Evolutionary conservation across 768 basidiomycete genomes (phyloP), one percentile per base, ranked within the genome.

Genomic region (Jaapia argillacea): DNA sequence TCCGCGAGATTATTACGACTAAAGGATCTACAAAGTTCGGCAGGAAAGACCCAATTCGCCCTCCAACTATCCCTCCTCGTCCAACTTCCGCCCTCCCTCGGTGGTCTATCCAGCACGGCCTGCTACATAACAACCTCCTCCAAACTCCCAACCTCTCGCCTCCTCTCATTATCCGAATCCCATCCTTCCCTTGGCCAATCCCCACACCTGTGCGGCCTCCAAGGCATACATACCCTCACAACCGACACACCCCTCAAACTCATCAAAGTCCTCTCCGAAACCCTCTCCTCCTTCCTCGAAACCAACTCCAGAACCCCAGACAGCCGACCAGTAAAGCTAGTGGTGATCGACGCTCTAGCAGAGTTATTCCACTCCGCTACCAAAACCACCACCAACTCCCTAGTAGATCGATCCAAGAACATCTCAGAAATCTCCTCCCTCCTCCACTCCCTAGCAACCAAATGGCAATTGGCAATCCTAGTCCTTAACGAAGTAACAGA

Each of bases 11-110:
- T 10, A 10, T 33, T 33, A 33, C 16, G 28, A n/a, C 28, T 33
- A 16, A 33, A 33, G 16, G 16, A 10, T 33, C 10, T 33, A 10
- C 28, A 33, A 57, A 99, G 96, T 57, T 83, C 91, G 20, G 80
- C 94, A 22, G 96, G 96, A 28, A 99, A 99, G 65, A 91, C 91
- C 1, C 92, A 98, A 53, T 62, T 98, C 4, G 86, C 85, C 3
- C 68, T 99, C 12, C 91, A 93, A 51, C 71, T 90, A 16, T 77
- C 88, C 3, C 65, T 94, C 24, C 68, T 75, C 18, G 83, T 86
- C 1, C 93, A 97, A 57, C 68, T 87, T 0, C 78, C 85, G 20
- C 53, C 18, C 37, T 55, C 59, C 36, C 61, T 68, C 4, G 78
- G 78, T 6, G 86, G 81, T 18, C 59, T 83, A 23, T 65, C 56